A percentile compares a stretch with the other conserved stretches of the same genome.
Conservation (phyloP, 139 green algal genomes). For the Closterium sp. region DNA sequence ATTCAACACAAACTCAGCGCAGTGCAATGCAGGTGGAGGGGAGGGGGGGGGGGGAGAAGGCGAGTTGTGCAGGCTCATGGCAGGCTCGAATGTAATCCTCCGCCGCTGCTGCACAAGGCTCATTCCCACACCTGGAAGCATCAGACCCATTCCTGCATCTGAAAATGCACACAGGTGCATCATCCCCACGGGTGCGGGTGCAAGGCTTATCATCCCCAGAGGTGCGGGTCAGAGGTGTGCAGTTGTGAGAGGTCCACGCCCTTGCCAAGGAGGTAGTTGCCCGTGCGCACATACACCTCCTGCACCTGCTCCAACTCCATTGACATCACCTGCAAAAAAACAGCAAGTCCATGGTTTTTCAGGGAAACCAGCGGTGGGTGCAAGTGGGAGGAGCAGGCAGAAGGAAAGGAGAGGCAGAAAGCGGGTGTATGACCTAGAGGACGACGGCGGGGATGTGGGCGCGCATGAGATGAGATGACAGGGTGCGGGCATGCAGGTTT, state of each 20-base stretch:
- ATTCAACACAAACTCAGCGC: no score
- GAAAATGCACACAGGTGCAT: no score
- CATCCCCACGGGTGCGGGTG: not conserved
- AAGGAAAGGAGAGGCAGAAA: conserved; percentile 9
- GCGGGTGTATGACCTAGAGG: not conserved
- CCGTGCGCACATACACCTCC: conserved; percentile 30
- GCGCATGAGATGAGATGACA: not conserved
- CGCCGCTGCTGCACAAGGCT: no score
- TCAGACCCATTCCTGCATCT: no score
- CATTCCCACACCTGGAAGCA: no score
- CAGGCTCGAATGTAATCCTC: no score
- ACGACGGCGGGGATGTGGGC: not conserved
- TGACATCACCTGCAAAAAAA: not conserved
- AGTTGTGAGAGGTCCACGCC: conserved; percentile 9
- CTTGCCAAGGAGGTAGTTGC: conserved; percentile 9
- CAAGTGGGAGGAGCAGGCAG: conserved; percentile 2
- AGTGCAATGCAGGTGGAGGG: no score
- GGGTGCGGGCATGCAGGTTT: not conserved
- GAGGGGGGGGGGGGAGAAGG: no score
- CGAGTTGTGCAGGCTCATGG: no score
- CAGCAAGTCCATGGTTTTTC: no score
- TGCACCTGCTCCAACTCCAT: conserved; percentile 18
- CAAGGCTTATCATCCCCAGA: not conserved
- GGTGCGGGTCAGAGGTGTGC: not conserved
- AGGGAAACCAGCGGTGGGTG: no score